Base-by-base conservation (phyloP, 2,329 filamentous ascomycete genomes). In the Sphaerostilbella broomeana region DNA sequence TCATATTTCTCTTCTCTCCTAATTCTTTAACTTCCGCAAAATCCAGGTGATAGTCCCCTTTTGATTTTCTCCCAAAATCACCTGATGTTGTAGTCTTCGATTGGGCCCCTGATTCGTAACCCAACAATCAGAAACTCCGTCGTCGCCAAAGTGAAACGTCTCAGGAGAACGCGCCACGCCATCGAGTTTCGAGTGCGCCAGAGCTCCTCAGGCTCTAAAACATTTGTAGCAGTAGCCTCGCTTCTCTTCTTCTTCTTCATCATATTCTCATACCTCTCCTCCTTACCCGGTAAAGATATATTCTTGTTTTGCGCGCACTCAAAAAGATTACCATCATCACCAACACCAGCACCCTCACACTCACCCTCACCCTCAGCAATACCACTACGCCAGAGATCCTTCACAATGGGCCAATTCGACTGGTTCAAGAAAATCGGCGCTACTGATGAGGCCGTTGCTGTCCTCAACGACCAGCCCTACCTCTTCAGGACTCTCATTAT, bases 401-500 rank as follows among this genome's bases (percentile, higher is more conserved):
- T 10, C 26, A 38, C 32, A 17, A 69, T 70, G 63, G 72, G 68
- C 45, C 65, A 73, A 55, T 79, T 78, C 55, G 71, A 70, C 56
- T 79, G 70, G 65, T 70, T 79, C 49, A 53, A 53, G 51, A 67
- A 61, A 43, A 69, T 79, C 50, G 75, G 75, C 57, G 75, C 75
- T 34, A 78, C 75, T 13, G 62, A 66, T 24, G 61, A 76, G 55
- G 75, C 74, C 49, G 72, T 79, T 51, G 73, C 72, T 47, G 68
- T 70, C 38, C 64, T 79, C 55, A 78, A 79, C 61, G 73, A 79
- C 52, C 75, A 79, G 58, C 75, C 75, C 16, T 62, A 70, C 45
- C 63, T 79, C 38, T 77, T 79, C 61, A 73, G 67, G 47, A 70
- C 72, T 46, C 69, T 79, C 44, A 47, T 79, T 47, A 56, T 76